These are phyloP conservation scores for Solanum medicagineum DNA, from an alignment of 257 asterid genomes.

Conservation along the genomic window DNA sequence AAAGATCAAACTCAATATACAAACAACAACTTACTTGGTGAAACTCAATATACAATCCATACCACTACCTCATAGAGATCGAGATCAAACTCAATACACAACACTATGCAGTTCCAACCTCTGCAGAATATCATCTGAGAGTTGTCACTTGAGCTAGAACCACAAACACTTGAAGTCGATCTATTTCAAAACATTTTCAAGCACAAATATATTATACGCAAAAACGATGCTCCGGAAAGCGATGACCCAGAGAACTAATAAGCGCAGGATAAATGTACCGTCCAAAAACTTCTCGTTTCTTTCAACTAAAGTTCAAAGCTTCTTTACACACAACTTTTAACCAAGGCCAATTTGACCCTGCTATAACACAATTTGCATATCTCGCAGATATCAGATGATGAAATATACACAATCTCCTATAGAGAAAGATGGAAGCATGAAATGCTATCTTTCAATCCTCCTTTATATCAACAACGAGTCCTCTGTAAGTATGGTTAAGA, in stretches of 20 bases:
- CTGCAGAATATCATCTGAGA: neutral
- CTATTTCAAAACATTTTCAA: neutral
- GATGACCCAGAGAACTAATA: neutral
- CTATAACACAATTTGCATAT: neutral
- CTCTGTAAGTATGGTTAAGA: slow-evolving; percentile 66
- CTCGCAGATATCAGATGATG: neutral
- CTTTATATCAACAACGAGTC: slow-evolving; percentile 51
- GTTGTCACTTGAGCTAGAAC: neutral
- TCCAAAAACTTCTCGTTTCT: neutral
- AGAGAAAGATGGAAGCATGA: neutral
- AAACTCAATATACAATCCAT: too few species aligned
- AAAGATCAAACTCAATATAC: too few species aligned
- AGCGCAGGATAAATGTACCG: neutral
- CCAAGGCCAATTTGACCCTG: neutral
- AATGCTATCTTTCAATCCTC: neutral
- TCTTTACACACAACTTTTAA: neutral
- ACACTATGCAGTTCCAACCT: too few species aligned
- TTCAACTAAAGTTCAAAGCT: neutral
- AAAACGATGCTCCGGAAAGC: neutral
- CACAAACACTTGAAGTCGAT: neutral
- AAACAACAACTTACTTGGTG: too few species aligned
- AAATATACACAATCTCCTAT: neutral
- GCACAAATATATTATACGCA: neutral
- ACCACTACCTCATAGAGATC: too few species aligned
- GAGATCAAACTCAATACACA: too few species aligned